Base-by-base conservation (phyloP, 192 early-diverging fungal species). In the Coemansia sp. region DNA sequence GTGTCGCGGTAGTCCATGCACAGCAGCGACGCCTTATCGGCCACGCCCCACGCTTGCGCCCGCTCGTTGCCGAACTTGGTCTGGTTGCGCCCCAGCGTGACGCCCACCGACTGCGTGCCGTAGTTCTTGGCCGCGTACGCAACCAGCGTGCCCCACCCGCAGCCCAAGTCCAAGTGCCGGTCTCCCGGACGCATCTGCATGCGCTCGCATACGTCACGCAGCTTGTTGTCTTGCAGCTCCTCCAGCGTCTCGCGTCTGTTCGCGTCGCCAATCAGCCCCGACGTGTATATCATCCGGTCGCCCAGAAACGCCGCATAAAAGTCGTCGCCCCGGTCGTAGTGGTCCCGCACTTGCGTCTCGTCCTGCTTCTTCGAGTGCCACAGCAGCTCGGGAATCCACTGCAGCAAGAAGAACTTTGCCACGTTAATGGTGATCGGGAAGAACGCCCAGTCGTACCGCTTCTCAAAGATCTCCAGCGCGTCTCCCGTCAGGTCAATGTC, bases 1-100 rank as follows among this genome's bases (percentile, higher is more conserved):
- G 96, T 96, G 69, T 98, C 96, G 80, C 96, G 91, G 87, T 98
- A 98, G 75, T 98, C 96, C 88, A 90, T 91, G 84, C 90, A 92
- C 60, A 89, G 66, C 53, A 98, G 83, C 40, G 83, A 73, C 41
- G 91, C 94, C 49, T 82, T 79, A 53, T 87, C 81, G 34, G 68
- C 83, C 52, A 96, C 91, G 53, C 90, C 92, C 69, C 84, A 87
- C 36, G 88, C 85, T 40, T 81, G 81, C 47, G 93, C 90, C 50
- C 91, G 88, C 59, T 80, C 82, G 64, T 88, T 92, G 62, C 91
- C 92, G 72, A 88, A 96, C 9, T 82, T 87, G 26, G 88, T 88
- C 79, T 98, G 96, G 82, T 95, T 96, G 55, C 85, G 77, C 52
- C 86, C 90, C 47, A 98, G 84, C 28, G 96, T 96, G 63, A 98